Conservation (phyloP, 305 asterid species). For the Ruellia speciosa region DNA sequence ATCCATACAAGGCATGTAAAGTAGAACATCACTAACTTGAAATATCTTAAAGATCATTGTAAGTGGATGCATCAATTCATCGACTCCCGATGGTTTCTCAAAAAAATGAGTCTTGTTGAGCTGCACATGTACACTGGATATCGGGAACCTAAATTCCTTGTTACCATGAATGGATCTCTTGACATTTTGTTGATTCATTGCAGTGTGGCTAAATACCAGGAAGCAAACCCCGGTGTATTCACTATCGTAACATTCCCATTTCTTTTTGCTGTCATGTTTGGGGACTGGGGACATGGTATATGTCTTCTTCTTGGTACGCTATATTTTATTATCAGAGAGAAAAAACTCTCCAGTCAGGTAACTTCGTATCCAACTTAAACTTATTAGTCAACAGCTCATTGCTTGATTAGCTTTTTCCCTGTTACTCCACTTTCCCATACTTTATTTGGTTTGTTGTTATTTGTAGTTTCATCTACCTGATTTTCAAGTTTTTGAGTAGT, state of each 20-base stretch:
- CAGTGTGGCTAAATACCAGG: constrained; percentile 79
- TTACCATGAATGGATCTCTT: constrained; percentile 3
- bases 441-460: too few species aligned
- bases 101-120: not conserved
- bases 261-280: constrained; percentile 81
- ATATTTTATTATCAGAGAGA: constrained; percentile 46
- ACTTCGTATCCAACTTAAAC: constrained; percentile 13
- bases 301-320: constrained; percentile 57
- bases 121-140: not conserved
- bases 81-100: too few species aligned
- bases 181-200: constrained; percentile 24
- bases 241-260: constrained; percentile 77
- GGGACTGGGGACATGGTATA: constrained; percentile 87
- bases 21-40: too few species aligned
- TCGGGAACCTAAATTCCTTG: not conserved
- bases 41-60: too few species aligned
- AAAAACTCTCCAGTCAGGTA: constrained; percentile 63
- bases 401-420: not conserved
- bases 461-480: too few species aligned
- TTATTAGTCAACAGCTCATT: not conserved
- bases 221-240: constrained; percentile 79
- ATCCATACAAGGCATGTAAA: too few species aligned
- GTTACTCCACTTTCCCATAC: too few species aligned
- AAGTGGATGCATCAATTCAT: too few species aligned
- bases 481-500: too few species aligned